phyloP scores from a whole-genome alignment of 2,329 filamentous ascomycete species.

The Ceratocystis harringtonii region DNA sequence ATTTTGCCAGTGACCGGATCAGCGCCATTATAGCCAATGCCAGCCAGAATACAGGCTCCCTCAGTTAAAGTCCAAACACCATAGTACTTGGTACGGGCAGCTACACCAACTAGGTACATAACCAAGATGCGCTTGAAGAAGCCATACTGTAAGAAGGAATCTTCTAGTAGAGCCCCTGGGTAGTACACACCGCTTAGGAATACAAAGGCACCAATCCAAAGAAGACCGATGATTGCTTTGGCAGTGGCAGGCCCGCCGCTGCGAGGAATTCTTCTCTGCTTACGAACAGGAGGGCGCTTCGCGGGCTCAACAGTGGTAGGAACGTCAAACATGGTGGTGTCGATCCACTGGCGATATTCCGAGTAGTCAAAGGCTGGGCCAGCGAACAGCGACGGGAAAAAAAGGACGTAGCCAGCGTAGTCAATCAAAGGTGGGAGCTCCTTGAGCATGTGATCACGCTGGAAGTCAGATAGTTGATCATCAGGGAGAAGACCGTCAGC shows the following conservation, averaged over 20 bases:
- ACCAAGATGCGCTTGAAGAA: slow-evolving; percentile 62
- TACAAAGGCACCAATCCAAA: slow-evolving; percentile 70
- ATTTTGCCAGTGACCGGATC: slow-evolving; percentile 73
- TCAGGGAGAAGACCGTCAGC: slow-evolving; percentile 75
- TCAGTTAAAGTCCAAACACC: slow-evolving; percentile 90
- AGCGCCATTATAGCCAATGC: slow-evolving; percentile 86
- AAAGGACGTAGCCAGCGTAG: slow-evolving; percentile 80
- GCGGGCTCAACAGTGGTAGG: slow-evolving; percentile 67
- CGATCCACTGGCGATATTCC: slow-evolving; percentile 84
- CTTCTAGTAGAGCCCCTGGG: slow-evolving; percentile 45
- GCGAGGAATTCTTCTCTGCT: slow-evolving; percentile 81
- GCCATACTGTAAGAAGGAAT: slow-evolving; percentile 49
- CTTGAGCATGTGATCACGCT: slow-evolving; percentile 65
- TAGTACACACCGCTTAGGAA: slow-evolving; percentile 55
- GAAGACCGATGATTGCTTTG: slow-evolving; percentile 57
- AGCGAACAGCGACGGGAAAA: slow-evolving; percentile 81
- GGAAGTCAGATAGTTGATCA: slow-evolving; percentile 67
- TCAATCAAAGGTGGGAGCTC: slow-evolving; percentile 63
- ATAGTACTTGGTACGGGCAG: slow-evolving; percentile 83
- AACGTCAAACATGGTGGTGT: slow-evolving; percentile 85
- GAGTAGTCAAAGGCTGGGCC: slow-evolving; percentile 90
- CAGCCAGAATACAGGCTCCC: slow-evolving; percentile 83
- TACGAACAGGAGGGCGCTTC: slow-evolving; percentile 71
- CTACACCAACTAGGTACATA: slow-evolving; percentile 71
- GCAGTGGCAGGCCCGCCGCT: slow-evolving; percentile 71